A percentile compares a stretch with the other conserved stretches of the same genome.
Evolutionary conservation across 106 monocot species (phyloP).

Genomic region (Posidonia australis): DNA sequence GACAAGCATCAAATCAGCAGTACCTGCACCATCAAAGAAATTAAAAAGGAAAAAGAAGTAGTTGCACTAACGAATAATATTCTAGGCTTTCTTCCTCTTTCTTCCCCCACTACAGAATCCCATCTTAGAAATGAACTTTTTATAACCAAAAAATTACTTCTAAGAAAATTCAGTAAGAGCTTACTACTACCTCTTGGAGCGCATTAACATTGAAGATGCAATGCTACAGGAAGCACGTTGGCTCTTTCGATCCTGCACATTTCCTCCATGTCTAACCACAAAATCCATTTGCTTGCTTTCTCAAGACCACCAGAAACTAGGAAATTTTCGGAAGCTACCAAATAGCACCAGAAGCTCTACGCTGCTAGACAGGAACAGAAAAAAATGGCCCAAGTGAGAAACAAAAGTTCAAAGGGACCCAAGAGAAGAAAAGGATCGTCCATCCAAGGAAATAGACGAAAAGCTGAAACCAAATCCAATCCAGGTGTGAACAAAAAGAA

Average conservation of each 20-base stretch:
- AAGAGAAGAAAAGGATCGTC: neutral
- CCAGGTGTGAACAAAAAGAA: neutral
- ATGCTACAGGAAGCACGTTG: neutral
- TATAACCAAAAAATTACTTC: too few relatives aligned
- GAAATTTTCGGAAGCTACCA: neutral
- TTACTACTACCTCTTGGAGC: constrained; percentile 58
- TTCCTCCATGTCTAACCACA: neutral
- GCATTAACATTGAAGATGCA: constrained; percentile 35
- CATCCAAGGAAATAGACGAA: neutral
- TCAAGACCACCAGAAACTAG: neutral
- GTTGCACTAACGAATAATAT: neutral
- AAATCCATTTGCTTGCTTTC: neutral
- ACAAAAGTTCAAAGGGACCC: too few relatives aligned
- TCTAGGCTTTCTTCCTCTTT: neutral
- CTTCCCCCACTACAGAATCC: neutral
- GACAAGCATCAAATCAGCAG: neutral
- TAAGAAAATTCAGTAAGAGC: neutral
- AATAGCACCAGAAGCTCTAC: neutral
- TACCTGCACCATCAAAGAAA: neutral
- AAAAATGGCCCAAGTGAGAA: too few relatives aligned
- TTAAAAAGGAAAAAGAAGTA: neutral
- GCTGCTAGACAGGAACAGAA: neutral
- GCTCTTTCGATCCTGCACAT: neutral
- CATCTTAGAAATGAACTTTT: too few relatives aligned
- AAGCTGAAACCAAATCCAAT: neutral